Conservation (phyloP, 192 early-diverging fungal species). For the Coemansia sp. region DNA sequence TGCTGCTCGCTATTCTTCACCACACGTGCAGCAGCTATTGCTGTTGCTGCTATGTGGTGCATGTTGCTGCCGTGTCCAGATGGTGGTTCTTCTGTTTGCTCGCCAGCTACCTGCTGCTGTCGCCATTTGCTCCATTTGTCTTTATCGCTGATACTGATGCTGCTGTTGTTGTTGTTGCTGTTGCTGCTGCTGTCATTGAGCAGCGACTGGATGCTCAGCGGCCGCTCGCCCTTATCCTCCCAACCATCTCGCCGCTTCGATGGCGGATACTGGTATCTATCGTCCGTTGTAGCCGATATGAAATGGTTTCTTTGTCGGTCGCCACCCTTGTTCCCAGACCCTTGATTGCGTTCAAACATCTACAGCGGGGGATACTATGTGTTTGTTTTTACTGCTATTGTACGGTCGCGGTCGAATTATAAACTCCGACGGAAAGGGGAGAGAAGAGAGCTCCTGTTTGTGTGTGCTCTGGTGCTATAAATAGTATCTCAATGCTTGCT, state of each 20-base stretch:
- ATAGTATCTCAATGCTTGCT: too few relatives aligned
- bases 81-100: not conserved
- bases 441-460: not conserved
- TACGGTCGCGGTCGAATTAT: not conserved
- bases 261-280: not conserved
- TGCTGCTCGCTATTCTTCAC: not conserved
- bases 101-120: constrained; percentile 8
- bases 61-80: not conserved
- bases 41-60: not conserved
- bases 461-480: too few relatives aligned
- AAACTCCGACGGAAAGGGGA: not conserved
- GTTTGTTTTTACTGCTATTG: not conserved
- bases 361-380: not conserved
- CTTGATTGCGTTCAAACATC: not conserved
- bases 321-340: not conserved
- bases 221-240: constrained; percentile 3
- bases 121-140: not conserved
- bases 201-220: constrained; percentile 31
- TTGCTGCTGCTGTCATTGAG: constrained; percentile 22
- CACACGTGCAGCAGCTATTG: not conserved
- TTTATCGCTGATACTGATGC: not conserved
- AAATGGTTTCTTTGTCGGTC: not conserved
- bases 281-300: not conserved
- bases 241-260: constrained; percentile 5
- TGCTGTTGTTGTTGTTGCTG: not conserved